Evolutionary conservation across 805 yeast genomes (phyloP).

Genomic region (Kodamaea kakaduensis): DNA sequence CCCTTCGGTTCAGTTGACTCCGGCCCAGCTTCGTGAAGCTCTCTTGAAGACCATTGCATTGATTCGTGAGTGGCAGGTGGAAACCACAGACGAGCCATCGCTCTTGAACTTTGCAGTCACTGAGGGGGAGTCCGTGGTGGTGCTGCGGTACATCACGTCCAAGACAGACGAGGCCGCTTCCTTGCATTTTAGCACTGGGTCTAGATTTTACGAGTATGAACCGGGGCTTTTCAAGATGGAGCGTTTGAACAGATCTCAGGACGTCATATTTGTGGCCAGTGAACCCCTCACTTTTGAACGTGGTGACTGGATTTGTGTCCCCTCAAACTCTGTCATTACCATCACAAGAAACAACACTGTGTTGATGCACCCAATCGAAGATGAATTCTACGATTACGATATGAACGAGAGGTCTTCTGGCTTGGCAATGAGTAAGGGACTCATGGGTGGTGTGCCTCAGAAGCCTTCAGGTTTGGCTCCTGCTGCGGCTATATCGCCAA

Average conservation of each 20-base stretch:
- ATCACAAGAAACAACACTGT: conserved; percentile 77
- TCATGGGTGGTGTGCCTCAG: conserved; percentile 86
- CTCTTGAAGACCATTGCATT: conserved; percentile 67
- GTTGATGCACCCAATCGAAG: conserved; percentile 82
- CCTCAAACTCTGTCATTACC: conserved; percentile 83
- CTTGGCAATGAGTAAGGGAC: conserved; percentile 86
- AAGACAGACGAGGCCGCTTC: conserved; percentile 95
- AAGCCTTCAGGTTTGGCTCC: conserved; percentile 22
- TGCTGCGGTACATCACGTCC: conserved; percentile 84
- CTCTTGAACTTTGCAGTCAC: conserved; percentile 91
- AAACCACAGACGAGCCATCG: conserved; percentile 62
- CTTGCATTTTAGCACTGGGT: conserved; percentile 89
- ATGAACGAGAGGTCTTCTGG: conserved; percentile 67
- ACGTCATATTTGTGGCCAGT: conserved; percentile 93
- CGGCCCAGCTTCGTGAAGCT: conserved; percentile 60
- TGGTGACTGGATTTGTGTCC: conserved; percentile 96
- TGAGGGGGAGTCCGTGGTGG: conserved; percentile 84
- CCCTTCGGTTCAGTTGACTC: conserved; percentile 37
- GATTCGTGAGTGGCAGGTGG: conserved; percentile 77
- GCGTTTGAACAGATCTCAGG: conserved; percentile 85
- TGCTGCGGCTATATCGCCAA: conserved; percentile 3
- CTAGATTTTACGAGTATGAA: conserved; percentile 81
- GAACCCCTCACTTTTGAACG: conserved; percentile 96
- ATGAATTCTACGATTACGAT: conserved; percentile 79
- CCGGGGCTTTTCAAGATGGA: conserved; percentile 96